Percentiles rank a stretch among this genome's conserved stretches.
phyloP scores from a whole-genome alignment of 177 flowering plant genomes.

The Vitis hybrid region DNA sequence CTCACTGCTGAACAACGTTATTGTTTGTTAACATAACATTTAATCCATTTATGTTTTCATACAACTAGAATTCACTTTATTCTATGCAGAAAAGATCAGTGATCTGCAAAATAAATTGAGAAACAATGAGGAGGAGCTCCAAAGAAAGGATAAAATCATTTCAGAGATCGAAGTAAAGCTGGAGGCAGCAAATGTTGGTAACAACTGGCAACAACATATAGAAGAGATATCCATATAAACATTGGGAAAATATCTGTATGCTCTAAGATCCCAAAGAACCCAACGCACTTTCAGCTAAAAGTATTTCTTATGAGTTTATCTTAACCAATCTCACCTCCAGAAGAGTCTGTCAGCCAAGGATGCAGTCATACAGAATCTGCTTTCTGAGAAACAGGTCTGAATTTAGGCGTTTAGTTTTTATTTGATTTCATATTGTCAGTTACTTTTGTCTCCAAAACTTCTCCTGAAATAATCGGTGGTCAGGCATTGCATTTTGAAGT shows the following conservation, averaged over 20 bases:
- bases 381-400: constrained; percentile 54
- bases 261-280: neutral
- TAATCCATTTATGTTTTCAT: neutral
- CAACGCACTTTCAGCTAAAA: constrained; percentile 7
- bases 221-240: constrained; percentile 53
- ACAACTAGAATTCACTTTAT: neutral
- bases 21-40: neutral
- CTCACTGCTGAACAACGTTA: no score
- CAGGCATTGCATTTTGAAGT: constrained; percentile 59
- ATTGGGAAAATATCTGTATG: neutral
- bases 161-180: constrained; percentile 46
- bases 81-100: constrained; percentile 44
- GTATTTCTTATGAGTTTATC: constrained; percentile 2
- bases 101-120: constrained; percentile 42
- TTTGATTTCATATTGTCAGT: neutral
- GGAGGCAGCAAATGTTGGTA: constrained; percentile 38
- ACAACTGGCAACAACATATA: constrained; percentile 25
- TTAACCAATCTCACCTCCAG: constrained; percentile 53
- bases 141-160: constrained; percentile 41
- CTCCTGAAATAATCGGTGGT: constrained; percentile 9
- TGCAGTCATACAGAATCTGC: constrained; percentile 41
- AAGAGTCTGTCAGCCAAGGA: constrained; percentile 48
- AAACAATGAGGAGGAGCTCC: constrained; percentile 36
- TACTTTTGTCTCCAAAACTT: constrained; percentile 3
- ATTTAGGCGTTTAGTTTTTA: constrained; percentile 1